phyloP scores from a whole-genome alignment of 768 basidiomycete genomes.

The Pleurotus platypus region DNA sequence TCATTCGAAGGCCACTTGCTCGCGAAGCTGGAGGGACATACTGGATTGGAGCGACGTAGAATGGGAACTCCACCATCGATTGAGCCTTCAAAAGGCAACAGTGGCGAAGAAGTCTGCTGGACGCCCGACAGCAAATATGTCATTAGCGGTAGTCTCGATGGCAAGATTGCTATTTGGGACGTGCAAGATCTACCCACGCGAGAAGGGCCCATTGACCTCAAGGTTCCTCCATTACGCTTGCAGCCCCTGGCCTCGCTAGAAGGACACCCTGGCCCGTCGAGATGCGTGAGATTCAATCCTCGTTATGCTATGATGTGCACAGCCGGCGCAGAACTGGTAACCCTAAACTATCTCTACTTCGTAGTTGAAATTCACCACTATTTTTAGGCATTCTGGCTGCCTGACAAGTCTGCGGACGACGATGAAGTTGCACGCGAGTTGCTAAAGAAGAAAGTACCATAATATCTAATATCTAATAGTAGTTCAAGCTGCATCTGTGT shows the following conservation, averaged over 20 bases:
- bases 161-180: constrained; percentile 87
- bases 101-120: constrained; percentile 93
- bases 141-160: constrained; percentile 81
- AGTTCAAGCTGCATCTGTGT: not conserved
- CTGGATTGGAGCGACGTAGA: constrained; percentile 75
- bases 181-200: constrained; percentile 56
- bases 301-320: constrained; percentile 83
- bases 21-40: constrained; percentile 81
- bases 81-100: constrained; percentile 72
- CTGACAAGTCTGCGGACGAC: constrained; percentile 34
- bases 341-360: constrained; percentile 14
- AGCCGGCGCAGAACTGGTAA: constrained; percentile 80
- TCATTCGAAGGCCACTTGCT: constrained; percentile 83
- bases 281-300: constrained; percentile 91
- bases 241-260: constrained; percentile 48
- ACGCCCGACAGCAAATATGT: constrained; percentile 93
- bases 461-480: not conserved
- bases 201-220: constrained; percentile 51
- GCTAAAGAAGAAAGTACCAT: constrained; percentile 46
- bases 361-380: not conserved
- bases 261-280: constrained; percentile 78
- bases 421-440: constrained; percentile 72
- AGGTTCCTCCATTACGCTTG: constrained; percentile 44
- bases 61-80: constrained; percentile 47
- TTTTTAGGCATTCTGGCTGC: constrained; percentile 20